Conservation (phyloP, 192 early-diverging fungal species). For the Spinellus fusiger region DNA sequence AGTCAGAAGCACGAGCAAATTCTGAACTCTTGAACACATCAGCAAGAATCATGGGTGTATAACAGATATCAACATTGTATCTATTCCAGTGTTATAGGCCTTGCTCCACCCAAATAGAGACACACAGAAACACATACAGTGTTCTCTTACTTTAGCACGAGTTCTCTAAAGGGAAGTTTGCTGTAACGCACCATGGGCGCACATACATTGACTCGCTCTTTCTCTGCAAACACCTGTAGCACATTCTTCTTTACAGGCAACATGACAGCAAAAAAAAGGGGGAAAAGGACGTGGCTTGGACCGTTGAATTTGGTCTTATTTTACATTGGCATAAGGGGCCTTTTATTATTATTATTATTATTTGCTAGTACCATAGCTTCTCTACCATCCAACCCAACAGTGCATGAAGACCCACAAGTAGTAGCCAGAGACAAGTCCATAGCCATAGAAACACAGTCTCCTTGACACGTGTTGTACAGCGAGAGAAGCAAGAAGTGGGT, state of each 20-base stretch:
- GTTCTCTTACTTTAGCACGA: conserved; percentile 63
- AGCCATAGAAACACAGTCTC: no score
- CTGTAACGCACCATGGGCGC: conserved; percentile 98
- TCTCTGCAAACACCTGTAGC: conserved; percentile 49
- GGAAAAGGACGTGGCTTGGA: no score
- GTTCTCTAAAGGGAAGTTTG: conserved; percentile 86
- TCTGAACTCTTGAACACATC: conserved; percentile 86
- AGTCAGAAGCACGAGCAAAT: conserved; percentile 75
- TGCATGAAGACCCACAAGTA: no score
- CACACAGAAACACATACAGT: neutral
- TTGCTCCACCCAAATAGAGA: no score
- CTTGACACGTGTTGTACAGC: no score
- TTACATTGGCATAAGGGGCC: no score
- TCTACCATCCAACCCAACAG: no score
- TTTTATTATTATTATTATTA: no score
- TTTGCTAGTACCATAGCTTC: no score
- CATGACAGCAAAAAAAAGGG: neutral
- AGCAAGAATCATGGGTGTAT: conserved; percentile 96
- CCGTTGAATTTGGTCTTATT: no score
- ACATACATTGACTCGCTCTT: conserved; percentile 70
- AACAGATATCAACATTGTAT: conserved; percentile 83
- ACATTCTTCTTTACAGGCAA: neutral
- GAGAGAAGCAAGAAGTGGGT: no score
- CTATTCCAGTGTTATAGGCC: conserved; percentile 25
- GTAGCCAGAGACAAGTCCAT: no score